phyloP scores from a whole-genome alignment of 352 stramenopile genomes.

The Phytophthora macrochlamydospora region DNA sequence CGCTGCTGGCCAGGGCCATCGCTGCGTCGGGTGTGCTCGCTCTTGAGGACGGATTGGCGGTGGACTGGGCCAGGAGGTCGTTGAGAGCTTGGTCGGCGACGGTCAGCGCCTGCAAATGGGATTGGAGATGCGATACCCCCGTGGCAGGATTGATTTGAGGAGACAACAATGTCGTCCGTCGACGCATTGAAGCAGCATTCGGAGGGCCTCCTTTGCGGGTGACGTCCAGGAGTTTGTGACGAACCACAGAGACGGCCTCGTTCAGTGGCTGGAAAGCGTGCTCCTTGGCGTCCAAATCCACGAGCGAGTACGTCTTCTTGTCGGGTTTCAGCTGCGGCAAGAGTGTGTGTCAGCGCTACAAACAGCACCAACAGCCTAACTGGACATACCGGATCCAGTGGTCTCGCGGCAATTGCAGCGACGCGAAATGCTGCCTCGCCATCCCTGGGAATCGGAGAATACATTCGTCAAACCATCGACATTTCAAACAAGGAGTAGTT shows the following conservation, averaged over 20 bases:
- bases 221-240: conserved; percentile 46
- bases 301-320: conserved; percentile 55
- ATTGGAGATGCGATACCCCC: conserved; percentile 10
- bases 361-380: not conserved
- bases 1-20: conserved; percentile 35
- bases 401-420: conserved; percentile 47
- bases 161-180: conserved; percentile 16
- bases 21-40: conserved; percentile 14
- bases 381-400: conserved; percentile 45
- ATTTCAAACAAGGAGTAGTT: not conserved
- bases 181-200: conserved; percentile 7
- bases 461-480: not conserved
- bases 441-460: conserved; percentile 32
- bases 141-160: not conserved
- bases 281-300: conserved; percentile 58
- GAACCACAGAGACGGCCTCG: conserved; percentile 52
- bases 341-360: not conserved
- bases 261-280: conserved; percentile 59
- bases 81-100: conserved; percentile 29
- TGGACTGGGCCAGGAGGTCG: conserved; percentile 22
- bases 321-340: conserved; percentile 53
- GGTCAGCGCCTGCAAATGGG: conserved; percentile 17
- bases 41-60: conserved; percentile 16
- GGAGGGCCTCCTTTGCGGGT: conserved; percentile 8
- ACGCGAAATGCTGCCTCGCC: conserved; percentile 54